Evolutionary conservation across 768 basidiomycete genomes (phyloP), one percentile per base, ranked within the genome.

Genomic region (Gloeophyllum trabeum): DNA sequence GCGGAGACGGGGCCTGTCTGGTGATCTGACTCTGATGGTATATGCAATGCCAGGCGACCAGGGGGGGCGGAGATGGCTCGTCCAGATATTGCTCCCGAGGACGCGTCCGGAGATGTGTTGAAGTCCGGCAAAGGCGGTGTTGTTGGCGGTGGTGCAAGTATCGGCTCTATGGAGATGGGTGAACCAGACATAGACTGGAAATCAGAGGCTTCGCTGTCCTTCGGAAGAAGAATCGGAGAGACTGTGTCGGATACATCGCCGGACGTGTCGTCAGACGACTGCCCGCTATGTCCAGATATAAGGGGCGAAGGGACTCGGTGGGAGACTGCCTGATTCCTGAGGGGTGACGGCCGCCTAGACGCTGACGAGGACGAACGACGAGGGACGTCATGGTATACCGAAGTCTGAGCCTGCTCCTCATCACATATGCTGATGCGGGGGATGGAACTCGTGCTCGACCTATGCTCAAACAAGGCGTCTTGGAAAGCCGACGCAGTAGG

Each of bases 401-500:
- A n/a, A n/a, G n/a, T n/a, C n/a, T n/a, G n/a, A n/a, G n/a, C n/a
- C n/a, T n/a, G n/a, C n/a, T n/a, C n/a, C n/a, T n/a, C 16, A 32
- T 32, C 28, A 10, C 16, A 10, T 10, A 32, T 32, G 28, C 28
- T 32, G 28, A 32, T 32, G 16, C 28, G 28, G 28, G 28, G 28
- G 37, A 53, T 16, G 6, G 45, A 40, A 16, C 54, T 10, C 10
- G 10, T 16, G 10, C 10, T 32, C 28, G 10, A 10, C 10, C 16
- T 16, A 16, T 16, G 10, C 10, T 32, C 10, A 32, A 10, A 32
- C 16, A 73, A 55, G 13, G 69, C 73, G 49, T 84, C 81, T 21
- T 75, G 73, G 61, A 88, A 88, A n/a, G 80, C 81, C n/a, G 84
- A 86, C 4, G 70, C 76, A 3, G 83, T 82, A 1, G 84, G 85